phyloP scores from a whole-genome alignment of 768 basidiomycete genomes.

The Pholiota molesta region DNA sequence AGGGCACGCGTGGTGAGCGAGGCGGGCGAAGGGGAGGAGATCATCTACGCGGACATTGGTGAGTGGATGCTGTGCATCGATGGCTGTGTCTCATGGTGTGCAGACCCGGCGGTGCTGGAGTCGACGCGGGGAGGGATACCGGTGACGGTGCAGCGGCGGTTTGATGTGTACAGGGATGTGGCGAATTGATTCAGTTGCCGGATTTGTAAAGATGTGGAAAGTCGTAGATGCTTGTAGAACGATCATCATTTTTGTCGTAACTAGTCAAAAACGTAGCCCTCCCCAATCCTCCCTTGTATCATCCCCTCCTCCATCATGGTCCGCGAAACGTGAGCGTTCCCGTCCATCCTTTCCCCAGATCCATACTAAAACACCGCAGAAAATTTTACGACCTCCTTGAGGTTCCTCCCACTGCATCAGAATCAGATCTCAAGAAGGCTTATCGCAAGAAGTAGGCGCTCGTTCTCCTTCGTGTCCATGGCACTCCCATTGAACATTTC shows the following conservation, averaged over 20 bases:
- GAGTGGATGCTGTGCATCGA: constrained; percentile 28
- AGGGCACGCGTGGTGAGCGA: constrained; percentile 79
- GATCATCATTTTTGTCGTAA: constrained; percentile 34
- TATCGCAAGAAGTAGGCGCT: constrained; percentile 84
- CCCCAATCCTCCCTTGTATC: constrained; percentile 24
- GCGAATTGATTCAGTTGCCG: constrained; percentile 32
- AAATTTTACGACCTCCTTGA: constrained; percentile 95
- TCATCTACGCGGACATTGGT: constrained; percentile 85
- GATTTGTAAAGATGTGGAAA: constrained; percentile 44
- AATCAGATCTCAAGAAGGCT: constrained; percentile 90
- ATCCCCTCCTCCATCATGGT: constrained; percentile 23
- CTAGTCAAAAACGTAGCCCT: constrained; percentile 32
- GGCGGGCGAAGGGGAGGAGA: constrained; percentile 76
- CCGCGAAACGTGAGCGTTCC: constrained; percentile 28
- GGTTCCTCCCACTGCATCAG: constrained; percentile 75
- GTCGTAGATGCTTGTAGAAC: constrained; percentile 47
- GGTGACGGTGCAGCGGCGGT: constrained; percentile 88
- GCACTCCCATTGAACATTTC: constrained; percentile 11
- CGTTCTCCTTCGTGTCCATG: constrained; percentile 10
- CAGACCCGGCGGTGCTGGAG: constrained; percentile 56
- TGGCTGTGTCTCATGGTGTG: neutral
- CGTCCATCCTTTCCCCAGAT: neutral
- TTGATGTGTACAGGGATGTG: constrained; percentile 90
- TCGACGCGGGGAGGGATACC: constrained; percentile 84
- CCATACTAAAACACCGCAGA: constrained; percentile 40